Percentiles rank a stretch among this genome's conserved stretches.
Conservation (phyloP, 352 stramenopile species). For the Pythium utonaiense region DNA sequence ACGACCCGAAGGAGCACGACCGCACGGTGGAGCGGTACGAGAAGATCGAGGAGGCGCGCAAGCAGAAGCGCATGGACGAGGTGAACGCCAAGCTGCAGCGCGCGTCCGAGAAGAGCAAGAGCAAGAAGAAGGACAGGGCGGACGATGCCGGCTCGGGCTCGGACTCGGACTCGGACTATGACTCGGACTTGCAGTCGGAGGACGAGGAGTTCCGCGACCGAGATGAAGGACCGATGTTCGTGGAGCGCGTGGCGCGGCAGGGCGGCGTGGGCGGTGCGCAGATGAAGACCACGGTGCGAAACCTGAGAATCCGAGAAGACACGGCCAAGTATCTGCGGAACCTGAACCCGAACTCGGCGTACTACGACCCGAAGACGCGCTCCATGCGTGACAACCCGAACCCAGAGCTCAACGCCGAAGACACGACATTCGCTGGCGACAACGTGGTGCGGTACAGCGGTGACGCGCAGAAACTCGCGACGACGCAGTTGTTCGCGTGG, state of each 20-base stretch:
- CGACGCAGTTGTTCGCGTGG: slow-evolving; percentile 96
- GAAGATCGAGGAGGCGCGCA: slow-evolving; percentile 75
- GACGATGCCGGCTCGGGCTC: slow-evolving; percentile 39
- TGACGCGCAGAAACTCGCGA: slow-evolving; percentile 91
- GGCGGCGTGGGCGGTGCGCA: slow-evolving; percentile 96
- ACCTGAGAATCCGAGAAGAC: slow-evolving; percentile 98
- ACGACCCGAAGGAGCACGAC: slow-evolving; percentile 79
- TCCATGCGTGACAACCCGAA: slow-evolving; percentile 99
- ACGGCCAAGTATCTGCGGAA: slow-evolving; percentile 99
- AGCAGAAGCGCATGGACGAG: slow-evolving; percentile 76
- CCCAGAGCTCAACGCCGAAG: slow-evolving; percentile 91
- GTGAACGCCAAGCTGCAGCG: slow-evolving; percentile 67
- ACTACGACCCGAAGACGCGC: slow-evolving; percentile 98
- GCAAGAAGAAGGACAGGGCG: slow-evolving; percentile 19
- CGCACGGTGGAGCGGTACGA: slow-evolving; percentile 79
- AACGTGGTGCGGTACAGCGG: slow-evolving; percentile 94
- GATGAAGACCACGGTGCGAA: slow-evolving; percentile 97
- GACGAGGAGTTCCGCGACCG: slow-evolving; percentile 91
- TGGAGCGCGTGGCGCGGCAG: slow-evolving; percentile 92
- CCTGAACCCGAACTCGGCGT: slow-evolving; percentile 97
- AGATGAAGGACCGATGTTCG: slow-evolving; percentile 92
- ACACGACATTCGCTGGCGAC: slow-evolving; percentile 94
- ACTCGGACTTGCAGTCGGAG: slow-evolving; percentile 86
- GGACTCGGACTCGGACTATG: slow-evolving; percentile 90
- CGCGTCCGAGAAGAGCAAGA: slow-evolving; percentile 42